A percentile compares a stretch with the other conserved stretches of the same genome.
Evolutionary conservation across 345 rosid genomes (phyloP).

Genomic region (Mercurialis annua): DNA sequence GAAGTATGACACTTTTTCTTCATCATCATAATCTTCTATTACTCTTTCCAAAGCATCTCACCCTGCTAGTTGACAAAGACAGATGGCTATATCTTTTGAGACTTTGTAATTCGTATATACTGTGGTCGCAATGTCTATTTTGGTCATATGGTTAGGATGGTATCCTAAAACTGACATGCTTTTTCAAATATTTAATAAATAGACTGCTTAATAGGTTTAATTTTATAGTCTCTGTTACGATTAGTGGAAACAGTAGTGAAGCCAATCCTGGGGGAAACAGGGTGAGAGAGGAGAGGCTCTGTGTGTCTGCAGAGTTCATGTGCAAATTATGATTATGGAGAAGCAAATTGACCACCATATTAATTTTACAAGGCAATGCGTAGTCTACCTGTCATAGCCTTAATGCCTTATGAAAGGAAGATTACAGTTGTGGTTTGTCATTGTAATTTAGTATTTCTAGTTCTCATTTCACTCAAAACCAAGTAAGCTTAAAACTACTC

Average conservation of each 20-base stretch:
- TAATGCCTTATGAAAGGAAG: no score
- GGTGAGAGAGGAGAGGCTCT: no score
- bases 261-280: no score
- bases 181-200: background rate
- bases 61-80: background rate
- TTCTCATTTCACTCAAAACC: background rate
- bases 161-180: background rate
- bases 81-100: background rate
- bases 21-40: background rate
- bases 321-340: background rate
- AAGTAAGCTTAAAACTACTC: background rate
- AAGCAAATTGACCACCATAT: background rate
- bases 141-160: background rate
- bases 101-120: background rate
- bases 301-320: no score
- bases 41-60: background rate
- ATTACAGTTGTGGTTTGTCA: background rate
- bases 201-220: background rate
- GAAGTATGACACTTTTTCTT: conserved; percentile 47
- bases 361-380: background rate
- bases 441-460: background rate
- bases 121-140: background rate
- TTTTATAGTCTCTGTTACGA: background rate
- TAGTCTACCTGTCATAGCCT: background rate
- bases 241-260: background rate